These are phyloP conservation scores for Caryocar brasiliense DNA, from an alignment of 441 rosid species.

Conservation along the genomic window DNA sequence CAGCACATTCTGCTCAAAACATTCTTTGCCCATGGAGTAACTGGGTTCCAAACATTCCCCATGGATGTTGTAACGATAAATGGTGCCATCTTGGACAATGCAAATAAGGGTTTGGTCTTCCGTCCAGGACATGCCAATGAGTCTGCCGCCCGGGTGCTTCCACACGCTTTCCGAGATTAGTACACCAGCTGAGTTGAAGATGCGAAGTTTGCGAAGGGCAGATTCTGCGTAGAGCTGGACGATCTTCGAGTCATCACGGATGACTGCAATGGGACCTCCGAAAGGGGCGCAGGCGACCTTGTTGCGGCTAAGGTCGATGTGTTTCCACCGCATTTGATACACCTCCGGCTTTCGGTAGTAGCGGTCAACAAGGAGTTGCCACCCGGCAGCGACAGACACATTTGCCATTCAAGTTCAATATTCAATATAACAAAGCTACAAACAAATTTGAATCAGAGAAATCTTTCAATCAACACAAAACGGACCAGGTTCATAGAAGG, in stretches of 20 bases:
- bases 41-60: constrained; percentile 69
- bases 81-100: constrained; percentile 91
- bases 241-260: constrained; percentile 96
- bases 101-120: constrained; percentile 75
- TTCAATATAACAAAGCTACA: too few relatives aligned
- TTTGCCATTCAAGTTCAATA: constrained; percentile 45
- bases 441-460: too few relatives aligned
- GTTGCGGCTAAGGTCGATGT: constrained; percentile 78
- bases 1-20: constrained; percentile 85
- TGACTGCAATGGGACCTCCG: constrained; percentile 90
- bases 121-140: constrained; percentile 93
- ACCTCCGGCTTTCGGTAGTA: constrained; percentile 91
- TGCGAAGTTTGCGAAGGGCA: constrained; percentile 86
- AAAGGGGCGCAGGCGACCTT: constrained; percentile 89
- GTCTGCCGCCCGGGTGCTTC: constrained; percentile 88
- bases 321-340: constrained; percentile 81
- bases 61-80: constrained; percentile 68
- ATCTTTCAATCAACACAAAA: too few relatives aligned
- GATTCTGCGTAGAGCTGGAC: constrained; percentile 95
- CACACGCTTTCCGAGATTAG: constrained; percentile 78
- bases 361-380: constrained; percentile 82
- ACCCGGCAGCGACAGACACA: constrained; percentile 97
- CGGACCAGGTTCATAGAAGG: too few relatives aligned
- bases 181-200: constrained; percentile 78
- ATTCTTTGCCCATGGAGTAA: constrained; percentile 66